Percentiles rank a stretch among this genome's conserved stretches.
These are phyloP conservation scores for Penicillium manginii DNA, from an alignment of 495 filamentous ascomycete genomes.

Conservation along the genomic window DNA sequence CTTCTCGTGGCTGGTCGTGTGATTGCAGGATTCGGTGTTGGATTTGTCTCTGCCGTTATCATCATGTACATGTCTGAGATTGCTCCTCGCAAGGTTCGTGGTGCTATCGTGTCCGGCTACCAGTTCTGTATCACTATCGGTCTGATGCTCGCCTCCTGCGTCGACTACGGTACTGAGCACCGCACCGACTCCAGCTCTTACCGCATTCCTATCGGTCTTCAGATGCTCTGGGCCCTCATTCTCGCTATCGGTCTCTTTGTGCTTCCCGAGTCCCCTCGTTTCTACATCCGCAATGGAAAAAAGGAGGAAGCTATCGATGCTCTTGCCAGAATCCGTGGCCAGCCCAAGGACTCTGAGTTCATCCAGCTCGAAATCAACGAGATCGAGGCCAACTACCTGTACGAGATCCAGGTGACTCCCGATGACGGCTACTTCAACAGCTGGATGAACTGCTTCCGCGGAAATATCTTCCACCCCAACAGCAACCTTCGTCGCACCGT, in stretches of 20 bases:
- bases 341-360: constrained; percentile 60
- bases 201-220: constrained; percentile 70
- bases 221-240: constrained; percentile 69
- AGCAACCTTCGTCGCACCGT: constrained; percentile 74
- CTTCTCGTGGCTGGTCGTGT: constrained; percentile 72
- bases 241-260: constrained; percentile 66
- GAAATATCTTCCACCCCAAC: constrained; percentile 60
- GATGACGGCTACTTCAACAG: constrained; percentile 59
- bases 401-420: constrained; percentile 63
- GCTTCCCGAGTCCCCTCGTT: constrained; percentile 77
- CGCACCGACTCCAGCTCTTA: constrained; percentile 66
- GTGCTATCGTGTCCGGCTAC: constrained; percentile 70
- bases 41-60: constrained; percentile 74
- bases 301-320: constrained; percentile 41
- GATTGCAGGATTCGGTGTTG: constrained; percentile 73
- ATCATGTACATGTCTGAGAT: constrained; percentile 76
- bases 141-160: constrained; percentile 71
- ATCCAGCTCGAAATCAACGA: constrained; percentile 71
- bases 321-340: constrained; percentile 48
- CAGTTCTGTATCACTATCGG: constrained; percentile 76
- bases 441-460: constrained; percentile 72
- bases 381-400: constrained; percentile 77
- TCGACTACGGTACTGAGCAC: constrained; percentile 69
- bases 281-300: constrained; percentile 61
- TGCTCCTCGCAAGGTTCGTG: constrained; percentile 65